Evolutionary conservation across 768 basidiomycete species (phyloP), one percentile per base, ranked within the genome.

Genomic region (Termitomyces sp.): DNA sequence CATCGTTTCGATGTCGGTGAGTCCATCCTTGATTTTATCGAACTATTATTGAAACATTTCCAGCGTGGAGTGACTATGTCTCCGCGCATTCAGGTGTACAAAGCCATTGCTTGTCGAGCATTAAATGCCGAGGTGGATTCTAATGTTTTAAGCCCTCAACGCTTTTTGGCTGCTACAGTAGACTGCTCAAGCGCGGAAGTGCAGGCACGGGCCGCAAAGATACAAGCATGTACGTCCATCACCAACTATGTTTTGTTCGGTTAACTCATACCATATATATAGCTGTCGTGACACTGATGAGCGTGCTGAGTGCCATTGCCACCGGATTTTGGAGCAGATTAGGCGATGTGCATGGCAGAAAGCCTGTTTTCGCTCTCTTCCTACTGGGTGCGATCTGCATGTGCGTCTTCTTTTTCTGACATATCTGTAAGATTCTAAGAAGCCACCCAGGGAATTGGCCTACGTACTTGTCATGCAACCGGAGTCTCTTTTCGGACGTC

Each of bases 291-390:
- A 84, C 89, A 11, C 79, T 79, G 9, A 88, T 89, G 84, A 92
- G 90, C 49, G 65, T 82, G 7, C 75, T 97, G 38, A 88, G 89
- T 49, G 90, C 91, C 1, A 71, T 91, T 44, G 90, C 89, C 4
- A 91, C 91, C 0, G 91, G 89, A 0, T 89, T 86, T 73, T 97
- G 94, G 94, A 90, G 90, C 49, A 80, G 84, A 46, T 81, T 85
- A 39, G 86, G 89, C 10, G 93, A 95, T 66, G 70, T 76, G 9
- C 72, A 85, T 58, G 94, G 94, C 10, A 79, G 94, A 33, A 93
- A 86, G 45, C 80, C 79, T 23, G 81, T 95, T 41, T 80, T 95
- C 53, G 80, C 81, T 2, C 67, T 83, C 15, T 80, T 86, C 35
- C 75, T 88, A 6, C 56, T 84, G 18, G 92, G 94, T 15, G 76